Base-by-base conservation (phyloP, 345 rosid species). In the Atalantia buxifolia region DNA sequence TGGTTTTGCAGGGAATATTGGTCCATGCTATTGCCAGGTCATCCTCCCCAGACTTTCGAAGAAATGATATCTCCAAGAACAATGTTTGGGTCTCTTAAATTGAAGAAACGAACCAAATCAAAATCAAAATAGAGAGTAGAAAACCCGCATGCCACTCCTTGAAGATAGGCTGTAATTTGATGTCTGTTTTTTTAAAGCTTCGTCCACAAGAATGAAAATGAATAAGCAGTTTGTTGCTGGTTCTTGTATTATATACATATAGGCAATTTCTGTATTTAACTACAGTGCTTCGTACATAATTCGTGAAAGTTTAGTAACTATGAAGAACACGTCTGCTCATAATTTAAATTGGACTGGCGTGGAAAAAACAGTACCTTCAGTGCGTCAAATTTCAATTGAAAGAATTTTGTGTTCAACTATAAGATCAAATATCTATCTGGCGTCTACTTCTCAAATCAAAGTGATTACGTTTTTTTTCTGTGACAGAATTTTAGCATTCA, bases 401-500 rank as follows among this genome's bases (percentile, higher is more conserved):
- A 53, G 22, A 53, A 53, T 50, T 48, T 12, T 53, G 57, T 53
- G 57, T 53, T 53, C 7, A 16, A 18, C 19, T 53, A 18, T 1
- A 53, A 53, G n/a, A 53, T 4, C 57, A 53, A 53, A 18, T 4
- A 1, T 53, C 57, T 18, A 53, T 53, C 21, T 53, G 57, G 57
- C 57, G 57, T 18, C 57, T 53, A 5, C 57, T 5, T 53, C 57
- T 53, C 22, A 53, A 50, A 53, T 53, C 57, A 18, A 53, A 53
- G 22, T 19, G 22, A 2, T 22, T 19, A 18, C 50, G 3, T 45
- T 22, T 63, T 77, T 61, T 25, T 6, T 22, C 57, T 75, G 3
- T 63, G 70, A 77, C 78, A 80, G 76, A 83, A 81, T 78, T 70
- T 50, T 56, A 60, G 24, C 22, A 53, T 66, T 80, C 75, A 81